Evolutionary conservation across 352 stramenopile genomes (phyloP).

Genomic region (Paralagenidium karlingii): DNA sequence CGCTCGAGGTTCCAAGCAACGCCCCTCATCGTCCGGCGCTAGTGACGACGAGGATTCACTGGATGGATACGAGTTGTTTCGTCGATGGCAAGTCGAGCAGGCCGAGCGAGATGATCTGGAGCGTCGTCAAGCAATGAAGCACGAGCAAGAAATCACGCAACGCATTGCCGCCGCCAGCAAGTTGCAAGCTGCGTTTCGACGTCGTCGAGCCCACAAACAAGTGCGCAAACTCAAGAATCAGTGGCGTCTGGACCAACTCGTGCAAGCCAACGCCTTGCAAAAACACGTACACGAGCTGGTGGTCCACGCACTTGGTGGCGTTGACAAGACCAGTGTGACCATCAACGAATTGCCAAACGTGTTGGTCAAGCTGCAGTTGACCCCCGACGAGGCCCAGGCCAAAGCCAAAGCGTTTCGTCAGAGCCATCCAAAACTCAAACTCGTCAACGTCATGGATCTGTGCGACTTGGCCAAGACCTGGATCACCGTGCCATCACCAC

Average conservation of each 20-base stretch:
- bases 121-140: slow-evolving; percentile 15
- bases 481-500: no score
- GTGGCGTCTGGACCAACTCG: slow-evolving; percentile 21
- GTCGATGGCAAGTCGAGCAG: slow-evolving; percentile 47
- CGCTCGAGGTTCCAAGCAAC: not conserved
- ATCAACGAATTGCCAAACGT: slow-evolving; percentile 25
- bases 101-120: slow-evolving; percentile 32
- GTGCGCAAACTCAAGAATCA: slow-evolving; percentile 33
- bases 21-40: not conserved
- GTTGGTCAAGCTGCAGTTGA: slow-evolving; percentile 22
- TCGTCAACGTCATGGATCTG: slow-evolving; percentile 56
- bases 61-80: slow-evolving; percentile 50
- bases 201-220: slow-evolving; percentile 31
- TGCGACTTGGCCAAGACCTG: slow-evolving; percentile 37
- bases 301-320: slow-evolving; percentile 15
- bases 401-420: slow-evolving; percentile 18
- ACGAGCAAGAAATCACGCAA: slow-evolving; percentile 8
- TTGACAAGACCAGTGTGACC: slow-evolving; percentile 16
- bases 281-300: slow-evolving; percentile 36
- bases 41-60: slow-evolving; percentile 17
- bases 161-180: slow-evolving; percentile 24
- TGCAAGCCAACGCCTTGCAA: slow-evolving; percentile 28
- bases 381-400: slow-evolving; percentile 11
- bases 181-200: slow-evolving; percentile 56
- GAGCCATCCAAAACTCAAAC: slow-evolving; percentile 18